These are phyloP conservation scores for Lachancea fermentati DNA, from an alignment of 805 yeast species.

Conservation along the genomic window DNA sequence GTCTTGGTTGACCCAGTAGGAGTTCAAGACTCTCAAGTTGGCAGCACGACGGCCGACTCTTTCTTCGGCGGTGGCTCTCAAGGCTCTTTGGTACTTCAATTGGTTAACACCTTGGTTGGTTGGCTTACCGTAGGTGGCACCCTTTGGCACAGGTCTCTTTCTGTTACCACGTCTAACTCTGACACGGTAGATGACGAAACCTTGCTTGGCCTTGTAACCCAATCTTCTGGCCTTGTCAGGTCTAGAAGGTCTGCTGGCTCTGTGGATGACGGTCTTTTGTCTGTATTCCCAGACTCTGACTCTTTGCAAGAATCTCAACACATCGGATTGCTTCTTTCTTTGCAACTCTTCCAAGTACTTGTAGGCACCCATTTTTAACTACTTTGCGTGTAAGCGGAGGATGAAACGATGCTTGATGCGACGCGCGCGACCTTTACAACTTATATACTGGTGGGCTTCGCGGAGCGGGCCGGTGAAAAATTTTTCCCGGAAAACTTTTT, in stretches of 20 bases:
- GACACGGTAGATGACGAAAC: slow-evolving; percentile 96
- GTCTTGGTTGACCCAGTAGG: slow-evolving; percentile 99
- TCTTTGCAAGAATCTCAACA: slow-evolving; percentile 95
- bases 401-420: too few species aligned
- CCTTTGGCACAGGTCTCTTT: slow-evolving; percentile 99
- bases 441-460: too few species aligned
- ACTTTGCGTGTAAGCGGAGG: slow-evolving; percentile 5
- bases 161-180: slow-evolving; percentile 99
- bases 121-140: slow-evolving; percentile 99
- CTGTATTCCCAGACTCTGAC: slow-evolving; percentile 99
- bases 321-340: slow-evolving; percentile 99
- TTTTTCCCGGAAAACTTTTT: too few species aligned
- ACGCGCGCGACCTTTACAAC: not conserved
- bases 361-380: slow-evolving; percentile 92
- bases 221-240: slow-evolving; percentile 99
- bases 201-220: slow-evolving; percentile 99
- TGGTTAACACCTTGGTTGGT: slow-evolving; percentile 99
- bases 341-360: slow-evolving; percentile 98
- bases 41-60: slow-evolving; percentile 98
- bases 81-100: slow-evolving; percentile 97
- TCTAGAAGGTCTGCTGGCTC: slow-evolving; percentile 97
- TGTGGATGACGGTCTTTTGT: slow-evolving; percentile 97
- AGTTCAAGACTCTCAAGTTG: slow-evolving; percentile 98
- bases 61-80: slow-evolving; percentile 99
- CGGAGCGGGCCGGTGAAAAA: too few species aligned